phyloP scores from a whole-genome alignment of 495 filamentous ascomycete genomes.

The Apiosordaria backusii region DNA sequence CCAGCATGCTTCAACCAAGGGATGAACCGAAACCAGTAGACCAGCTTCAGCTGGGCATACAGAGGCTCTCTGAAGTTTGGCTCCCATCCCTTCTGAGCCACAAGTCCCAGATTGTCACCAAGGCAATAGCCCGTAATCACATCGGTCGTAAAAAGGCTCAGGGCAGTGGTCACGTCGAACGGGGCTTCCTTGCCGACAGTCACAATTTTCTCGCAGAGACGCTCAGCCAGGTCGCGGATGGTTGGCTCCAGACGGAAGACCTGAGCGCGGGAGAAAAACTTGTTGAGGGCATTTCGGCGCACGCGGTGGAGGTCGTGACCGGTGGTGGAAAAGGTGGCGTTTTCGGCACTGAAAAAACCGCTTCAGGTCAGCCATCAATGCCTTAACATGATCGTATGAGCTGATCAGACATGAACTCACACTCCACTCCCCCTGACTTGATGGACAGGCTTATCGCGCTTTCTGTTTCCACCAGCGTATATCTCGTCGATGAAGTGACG shows the following conservation, averaged over 20 bases:
- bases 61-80: background rate
- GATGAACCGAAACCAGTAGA: background rate
- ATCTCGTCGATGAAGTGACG: conserved; percentile 11
- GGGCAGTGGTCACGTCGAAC: background rate
- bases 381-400: no score
- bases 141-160: background rate
- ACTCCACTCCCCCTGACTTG: background rate
- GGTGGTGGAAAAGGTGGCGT: conserved; percentile 13
- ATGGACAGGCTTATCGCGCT: conserved; percentile 6
- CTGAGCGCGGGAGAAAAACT: conserved; percentile 13
- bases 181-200: background rate
- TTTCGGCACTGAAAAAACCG: background rate
- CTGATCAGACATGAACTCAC: no score
- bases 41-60: background rate
- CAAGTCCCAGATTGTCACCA: background rate
- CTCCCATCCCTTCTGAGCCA: background rate
- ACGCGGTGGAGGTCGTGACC: conserved; percentile 15
- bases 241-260: conserved; percentile 15
- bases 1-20: background rate
- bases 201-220: background rate
- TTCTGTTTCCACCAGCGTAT: conserved; percentile 2
- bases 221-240: background rate
- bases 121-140: background rate
- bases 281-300: conserved; percentile 17
- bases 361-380: background rate